Evolutionary conservation across 2,329 filamentous ascomycete species (phyloP), one percentile per base, ranked within the genome.

Genomic region (Phialophora macrospora): DNA sequence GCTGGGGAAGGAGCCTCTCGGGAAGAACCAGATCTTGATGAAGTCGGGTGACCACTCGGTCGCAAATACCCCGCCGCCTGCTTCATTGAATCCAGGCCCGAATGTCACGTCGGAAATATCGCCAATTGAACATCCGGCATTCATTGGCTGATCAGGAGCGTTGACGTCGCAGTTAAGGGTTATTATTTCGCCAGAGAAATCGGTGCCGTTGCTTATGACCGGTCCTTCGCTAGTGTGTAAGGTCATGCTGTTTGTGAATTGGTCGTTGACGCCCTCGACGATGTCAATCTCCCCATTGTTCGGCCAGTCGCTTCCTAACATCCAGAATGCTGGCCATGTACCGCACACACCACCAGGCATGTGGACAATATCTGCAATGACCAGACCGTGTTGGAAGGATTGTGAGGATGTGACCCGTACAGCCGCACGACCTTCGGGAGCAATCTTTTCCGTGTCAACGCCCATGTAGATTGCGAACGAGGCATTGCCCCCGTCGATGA

Each of bases 11-110:
- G 70, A 65, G n/a, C 68, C 70, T 14, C 82, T 77, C 0, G 77
- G 71, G 69, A 85, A 85, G 72, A 80, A 82, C 87, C 88, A 97
- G 70, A 97, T 83, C 54, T 85, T 84, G 76, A 98, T 96, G 70
- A 83, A 83, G 0, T 84, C 75, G 24, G 84, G 83, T 1, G 90
- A 92, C 91, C 93, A 96, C 77, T 93, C 88, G 64, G 88, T 86
- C 48, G 87, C 90, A 72, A 90, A 92, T 55, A 93, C 82, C 38
- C 90, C 91, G 55, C 83, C 83, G 1, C 78, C 78, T 17, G 77
- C 71, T 3, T 73, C 67, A 68, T 85, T 90, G 76, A 89, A 85
- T 0, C 77, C 80, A 6, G 76, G 75, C 32, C 87, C 87, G 63
- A 82, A 88, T 55, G 38, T 77, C 41, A 72, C 48, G 28, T 67